A percentile compares a stretch with the other conserved stretches of the same genome.
phyloP scores from a whole-genome alignment of 495 filamentous ascomycete species.

The Penicillium ucsense region DNA sequence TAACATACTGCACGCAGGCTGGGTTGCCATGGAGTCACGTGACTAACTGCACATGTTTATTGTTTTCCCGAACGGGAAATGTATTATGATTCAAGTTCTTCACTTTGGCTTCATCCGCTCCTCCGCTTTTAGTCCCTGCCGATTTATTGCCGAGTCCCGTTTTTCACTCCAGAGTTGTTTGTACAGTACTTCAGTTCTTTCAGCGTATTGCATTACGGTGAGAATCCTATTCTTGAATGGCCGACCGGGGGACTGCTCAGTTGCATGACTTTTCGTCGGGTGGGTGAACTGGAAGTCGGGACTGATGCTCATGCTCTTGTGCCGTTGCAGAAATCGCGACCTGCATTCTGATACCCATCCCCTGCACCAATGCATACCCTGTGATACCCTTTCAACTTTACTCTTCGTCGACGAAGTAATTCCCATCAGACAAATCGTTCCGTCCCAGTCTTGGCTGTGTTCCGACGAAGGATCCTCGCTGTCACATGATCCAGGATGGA shows the following conservation, averaged over 20 bases:
- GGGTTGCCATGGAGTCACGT: slow-evolving; percentile 6
- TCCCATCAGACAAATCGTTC: slow-evolving; percentile 6
- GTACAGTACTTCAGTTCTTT: slow-evolving; percentile 19
- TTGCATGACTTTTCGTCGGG: slow-evolving; percentile 8
- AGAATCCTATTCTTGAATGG: neutral
- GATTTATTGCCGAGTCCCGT: slow-evolving; percentile 7
- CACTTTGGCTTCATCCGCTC: slow-evolving; percentile 14
- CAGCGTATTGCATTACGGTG: slow-evolving; percentile 25
- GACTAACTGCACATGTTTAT: slow-evolving; percentile 33
- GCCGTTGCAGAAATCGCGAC: slow-evolving; percentile 24
- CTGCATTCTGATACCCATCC: slow-evolving; percentile 19
- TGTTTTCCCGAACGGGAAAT: slow-evolving; percentile 32
- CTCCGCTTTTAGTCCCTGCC: slow-evolving; percentile 12
- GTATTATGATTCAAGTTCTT: slow-evolving; percentile 23
- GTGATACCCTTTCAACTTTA: slow-evolving; percentile 12
- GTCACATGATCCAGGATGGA: slow-evolving; percentile 40
- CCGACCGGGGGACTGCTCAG: slow-evolving; percentile 1
- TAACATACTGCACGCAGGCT: too few species aligned
- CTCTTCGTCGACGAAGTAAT: slow-evolving; percentile 3
- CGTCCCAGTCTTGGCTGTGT: neutral
- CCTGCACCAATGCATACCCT: slow-evolving; percentile 4
- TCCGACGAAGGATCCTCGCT: slow-evolving; percentile 6
- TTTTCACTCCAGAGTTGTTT: slow-evolving; percentile 4
- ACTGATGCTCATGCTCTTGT: slow-evolving; percentile 8
- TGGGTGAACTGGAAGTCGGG: slow-evolving; percentile 4